Evolutionary conservation across 2,329 filamentous ascomycete genomes (phyloP).

Genomic region (Rosellinia necatrix): DNA sequence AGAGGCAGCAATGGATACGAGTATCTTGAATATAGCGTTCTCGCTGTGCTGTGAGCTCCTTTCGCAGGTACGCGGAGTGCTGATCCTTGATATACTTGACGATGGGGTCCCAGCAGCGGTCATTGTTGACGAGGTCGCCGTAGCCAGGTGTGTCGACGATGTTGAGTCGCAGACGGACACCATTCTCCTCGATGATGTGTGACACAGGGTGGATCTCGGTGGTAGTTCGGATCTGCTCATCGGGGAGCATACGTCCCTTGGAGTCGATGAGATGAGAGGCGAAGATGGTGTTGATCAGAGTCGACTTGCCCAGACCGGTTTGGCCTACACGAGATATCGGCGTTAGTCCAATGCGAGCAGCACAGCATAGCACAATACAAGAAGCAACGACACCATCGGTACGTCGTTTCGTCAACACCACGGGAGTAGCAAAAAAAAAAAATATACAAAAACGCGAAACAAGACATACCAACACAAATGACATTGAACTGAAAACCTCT

Average conservation of each 20-base stretch:
- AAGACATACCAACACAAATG: slow-evolving; percentile 91
- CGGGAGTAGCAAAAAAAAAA: too few species aligned
- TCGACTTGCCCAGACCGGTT: slow-evolving; percentile 98
- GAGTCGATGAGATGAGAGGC: slow-evolving; percentile 98
- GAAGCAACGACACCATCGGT: slow-evolving; percentile 1
- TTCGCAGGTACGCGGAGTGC: slow-evolving; percentile 97
- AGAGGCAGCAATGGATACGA: slow-evolving; percentile 98
- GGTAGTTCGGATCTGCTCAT: slow-evolving; percentile 91
- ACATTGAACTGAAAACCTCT: slow-evolving; percentile 99
- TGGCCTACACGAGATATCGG: slow-evolving; percentile 68
- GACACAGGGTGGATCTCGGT: slow-evolving; percentile 98
- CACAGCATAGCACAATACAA: not conserved
- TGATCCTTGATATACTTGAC: slow-evolving; percentile 99
- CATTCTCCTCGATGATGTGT: slow-evolving; percentile 99
- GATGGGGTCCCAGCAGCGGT: slow-evolving; percentile 99
- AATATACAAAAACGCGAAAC: not conserved
- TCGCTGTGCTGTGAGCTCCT: slow-evolving; percentile 98
- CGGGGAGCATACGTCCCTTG: slow-evolving; percentile 90
- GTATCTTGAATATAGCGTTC: slow-evolving; percentile 99
- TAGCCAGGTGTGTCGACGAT: slow-evolving; percentile 99
- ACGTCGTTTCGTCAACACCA: too few species aligned
- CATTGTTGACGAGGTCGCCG: slow-evolving; percentile 98
- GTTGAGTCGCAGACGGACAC: slow-evolving; percentile 94
- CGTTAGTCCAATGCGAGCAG: slow-evolving; percentile 36
- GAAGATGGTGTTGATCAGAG: slow-evolving; percentile 99